Base-by-base conservation (phyloP, 2,329 filamentous ascomycete species). In the Colletotrichum trifolii region DNA sequence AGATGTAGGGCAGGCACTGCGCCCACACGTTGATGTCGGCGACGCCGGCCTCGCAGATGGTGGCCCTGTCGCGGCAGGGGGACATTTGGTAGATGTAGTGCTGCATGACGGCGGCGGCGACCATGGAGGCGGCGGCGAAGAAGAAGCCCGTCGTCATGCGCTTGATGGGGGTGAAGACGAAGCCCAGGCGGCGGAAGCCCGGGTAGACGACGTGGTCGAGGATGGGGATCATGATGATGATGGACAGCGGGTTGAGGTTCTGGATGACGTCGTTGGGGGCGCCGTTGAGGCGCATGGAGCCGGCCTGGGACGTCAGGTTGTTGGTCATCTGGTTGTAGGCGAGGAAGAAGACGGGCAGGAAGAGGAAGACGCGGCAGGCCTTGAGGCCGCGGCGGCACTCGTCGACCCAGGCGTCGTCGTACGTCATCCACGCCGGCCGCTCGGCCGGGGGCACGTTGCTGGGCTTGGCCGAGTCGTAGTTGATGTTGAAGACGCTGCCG, bases 331-430 rank as follows among this genome's bases (percentile, higher is more conserved):
- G 85, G 77, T 85, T 85, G 75, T 87, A 87, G 35, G 82, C 81
- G 60, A 85, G 77, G 80, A 85, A 87, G 77, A 86, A 88, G 68
- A 89, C 83, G 45, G 90, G 90, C 61, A 89, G 85, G 81, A 90
- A 93, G 67, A 88, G 76, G 76, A 92, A 94, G 39, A 93, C 90
- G 68, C 86, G 83, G 80, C 89, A 92, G 61, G 90, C 89, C 70
- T 85, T 82, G 61, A 91, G 80, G 67, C 90, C 91, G 77, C 91
- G 89, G 56, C 83, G 83, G 53, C 94, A 88, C 73, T 94, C 90
- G 73, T 93, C 91, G 39, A 95, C 91, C 91, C 91, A 95, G 56
- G 87, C 87, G 70, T 95, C 92, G 67, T 95, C 91, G 70, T 93
- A 94, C 0, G 89, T 91, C 89, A 94, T 94, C 91, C 91, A 94